These are phyloP conservation scores for Skeletonema tropicum DNA, from an alignment of 108 stramenopile genomes.

Conservation along the genomic window DNA sequence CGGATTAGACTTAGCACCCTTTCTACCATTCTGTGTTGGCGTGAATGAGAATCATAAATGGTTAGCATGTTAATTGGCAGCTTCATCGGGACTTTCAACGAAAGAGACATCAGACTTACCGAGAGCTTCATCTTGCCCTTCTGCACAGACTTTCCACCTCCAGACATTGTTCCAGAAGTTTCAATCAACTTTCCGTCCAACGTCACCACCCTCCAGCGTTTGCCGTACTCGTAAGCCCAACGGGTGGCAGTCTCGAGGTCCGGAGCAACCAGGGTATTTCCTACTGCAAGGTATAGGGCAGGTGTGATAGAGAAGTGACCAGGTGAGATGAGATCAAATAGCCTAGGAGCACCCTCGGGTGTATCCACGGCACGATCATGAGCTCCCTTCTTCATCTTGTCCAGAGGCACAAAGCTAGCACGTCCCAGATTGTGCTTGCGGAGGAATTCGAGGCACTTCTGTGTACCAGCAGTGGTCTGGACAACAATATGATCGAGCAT, in stretches of 20 bases:
- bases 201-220: slow-evolving; percentile 95
- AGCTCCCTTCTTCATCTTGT: slow-evolving; percentile 92
- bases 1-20: slow-evolving; percentile 20
- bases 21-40: slow-evolving; percentile 59
- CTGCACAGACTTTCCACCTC: slow-evolving; percentile 89
- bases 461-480: slow-evolving; percentile 94
- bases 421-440: slow-evolving; percentile 91
- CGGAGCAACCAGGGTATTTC: slow-evolving; percentile 96
- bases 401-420: slow-evolving; percentile 95
- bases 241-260: slow-evolving; percentile 92
- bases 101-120: slow-evolving; percentile 51
- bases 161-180: slow-evolving; percentile 97
- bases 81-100: not conserved
- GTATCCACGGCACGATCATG: slow-evolving; percentile 85
- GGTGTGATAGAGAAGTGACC: slow-evolving; percentile 74
- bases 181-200: slow-evolving; percentile 95
- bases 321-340: slow-evolving; percentile 91
- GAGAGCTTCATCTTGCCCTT: slow-evolving; percentile 86
- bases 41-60: not conserved
- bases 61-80: not conserved
- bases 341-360: slow-evolving; percentile 86
- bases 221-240: slow-evolving; percentile 93
- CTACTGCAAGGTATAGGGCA: slow-evolving; percentile 93
- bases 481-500: slow-evolving; percentile 96
- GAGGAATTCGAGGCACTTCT: slow-evolving; percentile 91